These are phyloP conservation scores for Peronospora farinosa DNA, from an alignment of 352 stramenopile genomes.

Conservation along the genomic window DNA sequence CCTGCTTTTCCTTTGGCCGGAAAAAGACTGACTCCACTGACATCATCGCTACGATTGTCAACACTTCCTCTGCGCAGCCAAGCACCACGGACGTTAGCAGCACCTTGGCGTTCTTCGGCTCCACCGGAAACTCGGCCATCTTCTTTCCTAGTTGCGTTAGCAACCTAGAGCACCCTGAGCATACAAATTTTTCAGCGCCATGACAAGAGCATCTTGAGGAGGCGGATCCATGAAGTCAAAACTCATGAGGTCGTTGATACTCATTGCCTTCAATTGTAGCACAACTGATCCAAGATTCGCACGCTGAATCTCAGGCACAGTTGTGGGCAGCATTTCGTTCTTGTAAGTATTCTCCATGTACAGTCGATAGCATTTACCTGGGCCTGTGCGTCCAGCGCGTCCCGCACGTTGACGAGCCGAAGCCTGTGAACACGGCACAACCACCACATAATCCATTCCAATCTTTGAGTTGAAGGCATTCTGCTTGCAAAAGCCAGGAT, in stretches of 20 bases:
- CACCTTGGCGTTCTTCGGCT: conserved; percentile 98
- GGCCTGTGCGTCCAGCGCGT: conserved; percentile 95
- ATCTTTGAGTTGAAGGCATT: conserved; percentile 99
- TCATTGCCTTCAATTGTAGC: conserved; percentile 99
- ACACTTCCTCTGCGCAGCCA: conserved; percentile 96
- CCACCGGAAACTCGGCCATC: conserved; percentile 99
- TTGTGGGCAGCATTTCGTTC: conserved; percentile 95
- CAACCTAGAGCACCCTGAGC: conserved; percentile 94
- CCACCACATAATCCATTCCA: conserved; percentile 98
- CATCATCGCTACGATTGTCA: conserved; percentile 98
- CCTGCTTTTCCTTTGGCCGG: conserved; percentile 97
- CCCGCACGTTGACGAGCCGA: conserved; percentile 96
- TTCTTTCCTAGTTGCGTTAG: conserved; percentile 92
- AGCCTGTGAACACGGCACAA: conserved; percentile 97
- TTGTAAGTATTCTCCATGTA: conserved; percentile 99
- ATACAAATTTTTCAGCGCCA: conserved; percentile 97
- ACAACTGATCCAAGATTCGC: conserved; percentile 98
- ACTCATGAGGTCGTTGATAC: conserved; percentile 97
- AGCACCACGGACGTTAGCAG: conserved; percentile 96
- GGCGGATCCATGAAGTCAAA: conserved; percentile 99
- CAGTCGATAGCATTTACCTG: conserved; percentile 98
- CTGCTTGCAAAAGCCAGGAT: conserved; percentile 96
- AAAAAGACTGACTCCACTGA: conserved; percentile 99
- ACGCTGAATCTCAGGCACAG: conserved; percentile 98
- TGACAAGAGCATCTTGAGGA: conserved; percentile 94